phyloP scores from a whole-genome alignment of 2,329 filamentous ascomycete species.

The Cladophialophora chaetospira region DNA sequence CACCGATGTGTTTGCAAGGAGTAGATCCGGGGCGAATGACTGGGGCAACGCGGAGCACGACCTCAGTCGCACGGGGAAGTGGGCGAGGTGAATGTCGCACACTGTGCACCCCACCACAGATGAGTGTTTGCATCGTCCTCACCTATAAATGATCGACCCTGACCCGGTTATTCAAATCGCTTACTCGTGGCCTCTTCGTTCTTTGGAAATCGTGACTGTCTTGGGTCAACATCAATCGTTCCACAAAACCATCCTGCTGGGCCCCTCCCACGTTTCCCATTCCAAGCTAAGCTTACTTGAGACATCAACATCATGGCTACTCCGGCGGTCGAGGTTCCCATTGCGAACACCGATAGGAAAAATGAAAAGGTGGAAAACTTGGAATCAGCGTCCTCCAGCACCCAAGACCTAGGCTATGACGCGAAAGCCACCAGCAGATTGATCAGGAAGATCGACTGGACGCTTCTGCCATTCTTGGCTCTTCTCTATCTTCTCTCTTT shows the following conservation, averaged over 20 bases:
- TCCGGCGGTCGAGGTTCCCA: constrained; percentile 15
- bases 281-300: not conserved
- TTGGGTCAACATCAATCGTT: not conserved
- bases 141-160: constrained; percentile 21
- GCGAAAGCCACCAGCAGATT: constrained; percentile 32
- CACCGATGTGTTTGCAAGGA: not conserved
- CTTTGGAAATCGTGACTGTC: not conserved
- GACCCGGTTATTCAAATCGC: not conserved
- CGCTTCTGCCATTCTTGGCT: constrained; percentile 46
- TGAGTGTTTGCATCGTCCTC: constrained; percentile 7
- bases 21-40: constrained; percentile 20
- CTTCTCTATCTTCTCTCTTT: constrained; percentile 67
- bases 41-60: constrained; percentile 19
- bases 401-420: constrained; percentile 32
- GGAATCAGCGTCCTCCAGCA: constrained; percentile 31
- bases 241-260: constrained; percentile 4
- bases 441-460: constrained; percentile 37
- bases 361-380: constrained; percentile 27
- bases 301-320: constrained; percentile 10
- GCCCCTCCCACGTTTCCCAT: not conserved
- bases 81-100: constrained; percentile 1
- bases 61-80: constrained; percentile 16
- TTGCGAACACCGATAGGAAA: constrained; percentile 8
- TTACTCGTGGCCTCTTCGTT: not conserved
- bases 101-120: constrained; percentile 9